Conservation (phyloP, 305 asterid species). For the Salvia sclarea region DNA sequence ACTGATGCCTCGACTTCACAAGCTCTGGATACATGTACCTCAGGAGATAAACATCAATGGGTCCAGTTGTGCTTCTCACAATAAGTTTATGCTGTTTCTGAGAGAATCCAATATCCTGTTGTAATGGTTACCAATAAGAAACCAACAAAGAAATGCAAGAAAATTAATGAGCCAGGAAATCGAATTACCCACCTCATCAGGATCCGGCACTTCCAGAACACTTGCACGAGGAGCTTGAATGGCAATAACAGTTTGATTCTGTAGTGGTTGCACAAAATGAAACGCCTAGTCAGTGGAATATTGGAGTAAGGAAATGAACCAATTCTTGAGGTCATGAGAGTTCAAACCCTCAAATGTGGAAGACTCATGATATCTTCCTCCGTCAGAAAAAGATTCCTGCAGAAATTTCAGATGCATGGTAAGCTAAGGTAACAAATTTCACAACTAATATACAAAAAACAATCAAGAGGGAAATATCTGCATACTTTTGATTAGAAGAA, state of each 20-base stretch:
- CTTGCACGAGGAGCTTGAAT: slow-evolving; percentile 75
- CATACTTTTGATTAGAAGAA: slow-evolving; percentile 56
- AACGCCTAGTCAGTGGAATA: slow-evolving; percentile 27
- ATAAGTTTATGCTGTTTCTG: slow-evolving; percentile 58
- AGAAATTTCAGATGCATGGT: slow-evolving; percentile 29
- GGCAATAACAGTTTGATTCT: slow-evolving; percentile 69
- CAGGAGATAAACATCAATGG: slow-evolving; percentile 61
- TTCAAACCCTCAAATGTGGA: slow-evolving; percentile 62
- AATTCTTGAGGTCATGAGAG: slow-evolving; percentile 2
- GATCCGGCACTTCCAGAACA: slow-evolving; percentile 24
- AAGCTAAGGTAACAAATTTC: slow-evolving; percentile 28
- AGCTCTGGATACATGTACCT: slow-evolving; percentile 44
- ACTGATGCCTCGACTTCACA: not conserved
- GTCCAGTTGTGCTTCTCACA: slow-evolving; percentile 71
- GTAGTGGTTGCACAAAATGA: slow-evolving; percentile 28
- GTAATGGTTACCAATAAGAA: slow-evolving; percentile 31
- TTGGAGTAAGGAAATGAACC: slow-evolving; percentile 25
- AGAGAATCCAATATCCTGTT: slow-evolving; percentile 51
- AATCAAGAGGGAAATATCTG: slow-evolving; percentile 29
- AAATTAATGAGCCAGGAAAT: not conserved
- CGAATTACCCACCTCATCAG: not conserved
- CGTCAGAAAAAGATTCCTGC: slow-evolving; percentile 69
- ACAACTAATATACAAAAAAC: slow-evolving; percentile 11
- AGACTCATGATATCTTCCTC: slow-evolving; percentile 69
- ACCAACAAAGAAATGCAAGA: slow-evolving; percentile 9